Evolutionary conservation across 176 grass and related monocot species (phyloP).

Genomic region (Chrysopogon serrulatus): DNA sequence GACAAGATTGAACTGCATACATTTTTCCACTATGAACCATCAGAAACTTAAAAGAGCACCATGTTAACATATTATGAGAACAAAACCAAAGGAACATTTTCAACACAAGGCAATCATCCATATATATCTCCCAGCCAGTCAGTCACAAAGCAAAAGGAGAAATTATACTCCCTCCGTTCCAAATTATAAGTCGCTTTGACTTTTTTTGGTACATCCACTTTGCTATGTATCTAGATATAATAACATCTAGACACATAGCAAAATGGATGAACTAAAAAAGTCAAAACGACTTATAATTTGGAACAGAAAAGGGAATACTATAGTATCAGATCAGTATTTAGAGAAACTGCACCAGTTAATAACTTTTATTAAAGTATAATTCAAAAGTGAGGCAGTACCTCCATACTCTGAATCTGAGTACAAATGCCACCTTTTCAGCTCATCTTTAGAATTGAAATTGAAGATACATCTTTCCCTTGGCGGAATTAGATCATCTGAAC

Average conservation of each 20-base stretch:
- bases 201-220: too few relatives aligned
- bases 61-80: not conserved
- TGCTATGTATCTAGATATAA: too few relatives aligned
- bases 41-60: not conserved
- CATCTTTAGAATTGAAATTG: constrained; percentile 81
- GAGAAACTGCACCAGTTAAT: not conserved
- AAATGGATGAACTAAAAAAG: too few relatives aligned
- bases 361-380: not conserved
- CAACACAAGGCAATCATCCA: not conserved
- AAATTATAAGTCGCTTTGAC: too few relatives aligned
- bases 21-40: not conserved
- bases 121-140: not conserved
- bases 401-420: constrained; percentile 91
- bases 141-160: not conserved
- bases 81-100: not conserved
- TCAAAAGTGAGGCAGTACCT: constrained; percentile 41
- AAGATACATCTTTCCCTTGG: constrained; percentile 79
- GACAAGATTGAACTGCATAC: not conserved
- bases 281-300: too few relatives aligned
- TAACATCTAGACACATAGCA: too few relatives aligned
- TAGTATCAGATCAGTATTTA: not conserved
- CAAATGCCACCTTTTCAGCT: constrained; percentile 89
- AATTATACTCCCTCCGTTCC: too few relatives aligned
- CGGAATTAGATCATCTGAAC: constrained; percentile 76
- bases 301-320: too few relatives aligned